A percentile compares a stretch with the other conserved stretches of the same genome.
These are phyloP conservation scores for Domatiomyces globalis DNA, from an alignment of 2,329 filamentous ascomycete species.

Conservation along the genomic window DNA sequence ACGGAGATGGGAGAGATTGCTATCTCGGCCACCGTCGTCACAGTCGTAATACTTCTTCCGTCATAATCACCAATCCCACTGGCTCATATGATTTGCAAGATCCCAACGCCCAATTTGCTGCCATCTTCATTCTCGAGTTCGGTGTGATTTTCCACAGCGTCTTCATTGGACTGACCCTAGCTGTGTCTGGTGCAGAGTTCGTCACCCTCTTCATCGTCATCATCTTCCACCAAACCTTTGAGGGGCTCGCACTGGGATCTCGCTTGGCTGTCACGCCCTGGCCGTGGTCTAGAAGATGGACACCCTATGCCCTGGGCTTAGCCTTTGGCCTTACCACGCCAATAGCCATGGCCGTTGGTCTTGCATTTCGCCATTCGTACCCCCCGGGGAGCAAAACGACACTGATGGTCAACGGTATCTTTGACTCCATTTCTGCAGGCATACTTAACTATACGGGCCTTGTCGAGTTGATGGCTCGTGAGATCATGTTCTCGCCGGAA, in stretches of 20 bases:
- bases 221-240: slow-evolving; percentile 50
- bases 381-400: slow-evolving; percentile 29
- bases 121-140: slow-evolving; percentile 39
- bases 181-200: slow-evolving; percentile 45
- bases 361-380: slow-evolving; percentile 34
- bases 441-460: slow-evolving; percentile 38
- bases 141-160: slow-evolving; percentile 51
- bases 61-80: neutral
- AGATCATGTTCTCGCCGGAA: slow-evolving; percentile 37
- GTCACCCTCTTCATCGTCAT: slow-evolving; percentile 44
- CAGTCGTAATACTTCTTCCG: neutral
- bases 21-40: too few species aligned
- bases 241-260: slow-evolving; percentile 48
- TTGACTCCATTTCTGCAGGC: slow-evolving; percentile 36
- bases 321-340: slow-evolving; percentile 41
- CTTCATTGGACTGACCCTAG: slow-evolving; percentile 49
- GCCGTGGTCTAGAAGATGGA: slow-evolving; percentile 22
- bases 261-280: slow-evolving; percentile 45
- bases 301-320: slow-evolving; percentile 37
- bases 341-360: slow-evolving; percentile 35
- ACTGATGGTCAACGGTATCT: slow-evolving; percentile 32
- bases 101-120: slow-evolving; percentile 22
- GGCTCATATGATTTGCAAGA: neutral
- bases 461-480: slow-evolving; percentile 36
- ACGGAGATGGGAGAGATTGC: neutral